These are phyloP conservation scores for Neonectria hederae DNA, from an alignment of 2,329 filamentous ascomycete species.

Conservation along the genomic window DNA sequence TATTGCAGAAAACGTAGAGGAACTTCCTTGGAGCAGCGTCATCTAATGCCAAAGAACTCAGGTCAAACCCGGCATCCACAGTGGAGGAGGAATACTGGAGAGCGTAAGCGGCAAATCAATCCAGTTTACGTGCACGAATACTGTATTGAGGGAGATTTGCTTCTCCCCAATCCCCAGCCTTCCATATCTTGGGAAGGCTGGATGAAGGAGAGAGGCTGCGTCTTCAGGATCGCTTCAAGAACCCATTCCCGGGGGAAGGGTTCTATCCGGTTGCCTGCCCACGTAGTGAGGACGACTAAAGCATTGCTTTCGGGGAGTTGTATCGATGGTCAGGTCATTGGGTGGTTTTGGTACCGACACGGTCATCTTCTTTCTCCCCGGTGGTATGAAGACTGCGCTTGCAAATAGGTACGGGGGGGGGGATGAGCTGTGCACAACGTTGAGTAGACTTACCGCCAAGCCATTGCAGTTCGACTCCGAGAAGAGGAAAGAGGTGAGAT, in stretches of 20 bases:
- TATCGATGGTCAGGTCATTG: conserved; percentile 73
- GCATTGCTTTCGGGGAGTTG: conserved; percentile 70
- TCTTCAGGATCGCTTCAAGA: conserved; percentile 44
- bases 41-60: conserved; percentile 42
- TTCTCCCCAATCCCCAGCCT: conserved; percentile 56
- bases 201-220: conserved; percentile 55
- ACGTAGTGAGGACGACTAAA: conserved; percentile 37
- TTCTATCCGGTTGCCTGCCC: conserved; percentile 41
- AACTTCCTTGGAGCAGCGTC: conserved; percentile 39
- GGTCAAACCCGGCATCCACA: conserved; percentile 43
- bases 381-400: conserved; percentile 3
- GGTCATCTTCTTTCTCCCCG: conserved; percentile 71
- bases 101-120: conserved; percentile 37
- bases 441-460: conserved; percentile 48
- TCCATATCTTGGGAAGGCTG: conserved; percentile 59
- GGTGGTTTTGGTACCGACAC: conserved; percentile 55
- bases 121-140: conserved; percentile 15
- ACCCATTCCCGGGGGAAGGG: conserved; percentile 57
- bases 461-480: conserved; percentile 69
- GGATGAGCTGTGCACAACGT: conserved; percentile 25
- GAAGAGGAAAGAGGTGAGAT: conserved; percentile 80
- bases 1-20: conserved; percentile 56
- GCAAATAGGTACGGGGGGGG: conserved; percentile 17
- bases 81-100: conserved; percentile 52
- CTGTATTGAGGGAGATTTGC: conserved; percentile 55